Conservation (phyloP, 2,329 filamentous ascomycete genomes). For the Diaporthe sp. region DNA sequence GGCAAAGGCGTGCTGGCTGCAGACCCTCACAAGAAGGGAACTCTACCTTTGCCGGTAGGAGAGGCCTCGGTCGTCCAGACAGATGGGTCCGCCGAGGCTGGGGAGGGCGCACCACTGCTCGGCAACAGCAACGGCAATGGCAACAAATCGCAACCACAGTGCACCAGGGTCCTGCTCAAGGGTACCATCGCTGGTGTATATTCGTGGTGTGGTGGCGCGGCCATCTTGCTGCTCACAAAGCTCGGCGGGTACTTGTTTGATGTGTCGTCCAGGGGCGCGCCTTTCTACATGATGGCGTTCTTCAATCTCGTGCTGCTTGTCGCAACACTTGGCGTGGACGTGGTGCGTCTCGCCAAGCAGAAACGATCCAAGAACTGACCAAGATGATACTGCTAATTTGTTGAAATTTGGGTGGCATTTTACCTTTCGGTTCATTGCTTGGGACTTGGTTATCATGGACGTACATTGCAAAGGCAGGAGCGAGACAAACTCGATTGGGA, state of each 20-base stretch:
- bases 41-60: slow-evolving; percentile 44
- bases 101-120: slow-evolving; percentile 57
- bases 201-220: slow-evolving; percentile 88
- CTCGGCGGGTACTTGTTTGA: slow-evolving; percentile 91
- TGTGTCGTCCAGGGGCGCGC: slow-evolving; percentile 77
- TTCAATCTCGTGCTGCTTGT: slow-evolving; percentile 85
- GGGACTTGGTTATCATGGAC: slow-evolving; percentile 4
- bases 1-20: slow-evolving; percentile 81
- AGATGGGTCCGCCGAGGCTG: slow-evolving; percentile 39
- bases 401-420: background rate
- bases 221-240: slow-evolving; percentile 93
- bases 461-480: slow-evolving; percentile 17
- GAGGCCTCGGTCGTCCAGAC: slow-evolving; percentile 37
- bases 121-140: slow-evolving; percentile 41
- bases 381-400: background rate
- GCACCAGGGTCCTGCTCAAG: slow-evolving; percentile 77
- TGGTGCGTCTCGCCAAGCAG: slow-evolving; percentile 45
- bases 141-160: slow-evolving; percentile 39
- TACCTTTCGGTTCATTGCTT: background rate
- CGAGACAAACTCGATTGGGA: background rate
- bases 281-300: slow-evolving; percentile 93
- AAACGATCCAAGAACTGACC: slow-evolving; percentile 21
- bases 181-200: slow-evolving; percentile 96
- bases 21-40: slow-evolving; percentile 49
- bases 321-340: slow-evolving; percentile 66